Conservation (phyloP, 768 basidiomycete species). For the Leucosporidium scottii region DNA sequence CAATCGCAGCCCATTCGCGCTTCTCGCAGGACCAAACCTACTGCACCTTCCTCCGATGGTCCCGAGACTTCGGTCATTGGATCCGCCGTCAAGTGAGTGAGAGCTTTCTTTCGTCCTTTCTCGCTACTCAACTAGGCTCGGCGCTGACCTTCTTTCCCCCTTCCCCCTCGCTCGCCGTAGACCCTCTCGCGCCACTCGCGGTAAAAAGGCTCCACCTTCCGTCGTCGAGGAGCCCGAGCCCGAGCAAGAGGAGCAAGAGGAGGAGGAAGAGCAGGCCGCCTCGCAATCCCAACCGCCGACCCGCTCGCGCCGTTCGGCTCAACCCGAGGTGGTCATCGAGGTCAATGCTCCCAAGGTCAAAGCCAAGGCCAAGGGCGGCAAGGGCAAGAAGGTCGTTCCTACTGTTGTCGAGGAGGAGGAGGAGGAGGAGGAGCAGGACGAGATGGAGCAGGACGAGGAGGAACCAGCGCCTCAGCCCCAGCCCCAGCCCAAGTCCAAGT, state of each 20-base stretch:
- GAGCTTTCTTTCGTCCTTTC: background rate
- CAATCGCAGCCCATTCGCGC: background rate
- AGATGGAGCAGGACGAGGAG: background rate
- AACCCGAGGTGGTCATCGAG: background rate
- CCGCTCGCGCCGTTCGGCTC: background rate
- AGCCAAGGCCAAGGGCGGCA: background rate
- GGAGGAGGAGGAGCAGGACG: background rate
- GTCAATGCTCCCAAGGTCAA: background rate
- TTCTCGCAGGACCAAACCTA: background rate
- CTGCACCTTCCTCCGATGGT: background rate
- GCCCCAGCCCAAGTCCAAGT: no score
- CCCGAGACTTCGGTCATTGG: background rate
- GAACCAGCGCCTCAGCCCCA: no score
- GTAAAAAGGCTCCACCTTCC: background rate
- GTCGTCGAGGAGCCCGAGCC: no score
- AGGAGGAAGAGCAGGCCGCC: no score
- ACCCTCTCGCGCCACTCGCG: background rate
- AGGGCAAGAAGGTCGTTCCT: background rate
- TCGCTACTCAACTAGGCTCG: no score
- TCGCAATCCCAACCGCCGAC: background rate
- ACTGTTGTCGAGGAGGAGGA: slow-evolving; percentile 1
- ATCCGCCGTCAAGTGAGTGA: background rate
- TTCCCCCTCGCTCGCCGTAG: background rate
- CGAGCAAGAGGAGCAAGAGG: no score
- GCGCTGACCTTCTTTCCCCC: background rate